Conservation (phyloP, 768 basidiomycete genomes). For the Auricularia auricula-judae region DNA sequence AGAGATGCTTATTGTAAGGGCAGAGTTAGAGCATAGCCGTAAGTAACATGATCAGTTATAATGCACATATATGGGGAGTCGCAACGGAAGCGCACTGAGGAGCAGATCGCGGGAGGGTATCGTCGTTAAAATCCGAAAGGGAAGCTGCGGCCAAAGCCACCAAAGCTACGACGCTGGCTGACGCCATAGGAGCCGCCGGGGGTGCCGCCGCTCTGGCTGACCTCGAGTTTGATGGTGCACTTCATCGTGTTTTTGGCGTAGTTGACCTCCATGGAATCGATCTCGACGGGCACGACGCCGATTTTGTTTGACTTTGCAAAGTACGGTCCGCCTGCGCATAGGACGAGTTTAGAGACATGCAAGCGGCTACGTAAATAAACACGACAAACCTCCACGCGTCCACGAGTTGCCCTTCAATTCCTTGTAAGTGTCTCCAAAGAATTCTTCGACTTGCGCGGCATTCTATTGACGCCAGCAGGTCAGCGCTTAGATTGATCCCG, state of each 20-base stretch:
- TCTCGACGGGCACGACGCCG: conserved; percentile 22
- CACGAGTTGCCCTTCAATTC: conserved; percentile 26
- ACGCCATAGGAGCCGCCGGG: no score
- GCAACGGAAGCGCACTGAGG: no score
- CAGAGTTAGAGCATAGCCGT: no score
- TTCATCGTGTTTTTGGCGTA: conserved; percentile 33
- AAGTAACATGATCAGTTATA: no score
- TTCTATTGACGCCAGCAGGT: conserved; percentile 8
- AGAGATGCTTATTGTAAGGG: no score
- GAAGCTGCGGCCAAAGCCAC: no score
- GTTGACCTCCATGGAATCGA: conserved; percentile 24
- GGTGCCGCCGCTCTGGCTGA: conserved; percentile 6
- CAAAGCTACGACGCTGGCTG: no score
- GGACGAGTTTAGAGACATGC: conserved; percentile 1
- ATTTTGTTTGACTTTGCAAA: conserved; percentile 24
- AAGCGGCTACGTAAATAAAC: conserved; percentile 8
- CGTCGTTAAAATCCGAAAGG: no score
- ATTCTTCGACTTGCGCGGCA: conserved; percentile 14
- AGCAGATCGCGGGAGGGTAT: no score
- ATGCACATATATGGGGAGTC: no score
- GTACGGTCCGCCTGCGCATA: conserved; percentile 17
- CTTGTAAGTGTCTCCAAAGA: conserved; percentile 28
- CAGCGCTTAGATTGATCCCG: not conserved
- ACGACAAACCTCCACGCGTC: conserved; percentile 21
- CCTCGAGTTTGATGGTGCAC: conserved; percentile 30